Evolutionary conservation across 2,329 filamentous ascomycete species (phyloP), one percentile per base, ranked within the genome.

Genomic region (Alternaria dauci): DNA sequence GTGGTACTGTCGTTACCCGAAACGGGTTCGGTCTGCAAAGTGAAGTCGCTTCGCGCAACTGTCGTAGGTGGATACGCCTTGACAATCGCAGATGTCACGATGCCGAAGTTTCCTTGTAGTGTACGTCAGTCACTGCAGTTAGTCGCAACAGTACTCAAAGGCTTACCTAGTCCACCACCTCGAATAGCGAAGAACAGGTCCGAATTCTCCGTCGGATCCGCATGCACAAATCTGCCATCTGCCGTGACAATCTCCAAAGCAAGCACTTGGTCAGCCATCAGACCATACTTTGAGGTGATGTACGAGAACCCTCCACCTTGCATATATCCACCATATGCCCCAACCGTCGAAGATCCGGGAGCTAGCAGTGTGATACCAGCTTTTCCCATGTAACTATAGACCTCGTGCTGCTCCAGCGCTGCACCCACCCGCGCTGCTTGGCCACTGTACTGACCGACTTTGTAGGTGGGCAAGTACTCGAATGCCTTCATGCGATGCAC

Each of bases 241-340:
- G 72, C 69, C 5, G 71, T 70, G 2, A 73, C 69, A 11, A 75
- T 55, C 48, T 74, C 66, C 8, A 72, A 28, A 12, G 68, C 58
- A 6, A 76, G 63, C 0, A 76, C 60, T 41, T 75, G 69, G 42
- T 75, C 72, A 11, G 70, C 66, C 62, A 70, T 70, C 4, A 75
- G 59, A 6, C 71, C 74, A 62, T 82, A 82, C 47, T 81, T 75
- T 30, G 79, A 79, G 3, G 81, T 81, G 8, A 84, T 81, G 16
- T 67, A 66, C 16, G 81, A 82, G 72, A 87, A 84, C 0, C 86
- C 86, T 18, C 84, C 86, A 3, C 84, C 85, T 28, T 74, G 72
- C 60, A 76, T 73, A 61, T 66, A 80, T 2, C 79, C 72, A 12
- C 71, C 72, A 43, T 59, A 80, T 65, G 83, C 76, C 23, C 85